Evolutionary conservation across 2,329 filamentous ascomycete species (phyloP).

Genomic region (Orbilia blumenaviensis): DNA sequence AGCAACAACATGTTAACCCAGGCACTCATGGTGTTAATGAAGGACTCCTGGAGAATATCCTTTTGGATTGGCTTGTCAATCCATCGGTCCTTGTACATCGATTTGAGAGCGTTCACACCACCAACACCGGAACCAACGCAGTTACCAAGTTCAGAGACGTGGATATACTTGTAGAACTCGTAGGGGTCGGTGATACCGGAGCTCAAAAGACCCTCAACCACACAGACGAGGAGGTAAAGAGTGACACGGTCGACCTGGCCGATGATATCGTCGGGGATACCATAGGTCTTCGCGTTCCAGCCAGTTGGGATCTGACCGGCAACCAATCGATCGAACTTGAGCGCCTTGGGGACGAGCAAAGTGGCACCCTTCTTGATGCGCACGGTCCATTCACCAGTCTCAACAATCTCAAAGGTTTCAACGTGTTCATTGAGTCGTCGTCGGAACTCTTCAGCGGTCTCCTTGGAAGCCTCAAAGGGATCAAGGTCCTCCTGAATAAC

Average conservation of each 20-base stretch:
- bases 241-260: slow-evolving; percentile 97
- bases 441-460: slow-evolving; percentile 96
- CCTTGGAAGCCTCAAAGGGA: slow-evolving; percentile 95
- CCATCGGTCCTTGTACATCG: slow-evolving; percentile 98
- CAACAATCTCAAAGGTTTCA: slow-evolving; percentile 92
- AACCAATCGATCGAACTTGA: slow-evolving; percentile 95
- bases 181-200: slow-evolving; percentile 98
- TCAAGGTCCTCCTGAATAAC: slow-evolving; percentile 97
- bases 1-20: slow-evolving; percentile 99
- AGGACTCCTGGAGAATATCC: slow-evolving; percentile 98
- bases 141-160: slow-evolving; percentile 97
- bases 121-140: slow-evolving; percentile 98
- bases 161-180: slow-evolving; percentile 99
- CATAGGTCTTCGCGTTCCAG: slow-evolving; percentile 96
- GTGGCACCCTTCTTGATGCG: slow-evolving; percentile 95
- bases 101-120: slow-evolving; percentile 87
- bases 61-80: slow-evolving; percentile 97
- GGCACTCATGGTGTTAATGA: slow-evolving; percentile 99
- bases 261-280: slow-evolving; percentile 96
- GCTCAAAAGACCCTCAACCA: slow-evolving; percentile 86
- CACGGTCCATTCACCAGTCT: slow-evolving; percentile 92
- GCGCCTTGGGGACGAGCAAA: slow-evolving; percentile 93
- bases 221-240: slow-evolving; percentile 91
- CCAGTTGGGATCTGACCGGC: slow-evolving; percentile 96
- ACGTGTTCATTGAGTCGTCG: slow-evolving; percentile 97